Evolutionary conservation across 495 filamentous ascomycete genomes (phyloP).

Genomic region (Aspergillus hancockii): DNA sequence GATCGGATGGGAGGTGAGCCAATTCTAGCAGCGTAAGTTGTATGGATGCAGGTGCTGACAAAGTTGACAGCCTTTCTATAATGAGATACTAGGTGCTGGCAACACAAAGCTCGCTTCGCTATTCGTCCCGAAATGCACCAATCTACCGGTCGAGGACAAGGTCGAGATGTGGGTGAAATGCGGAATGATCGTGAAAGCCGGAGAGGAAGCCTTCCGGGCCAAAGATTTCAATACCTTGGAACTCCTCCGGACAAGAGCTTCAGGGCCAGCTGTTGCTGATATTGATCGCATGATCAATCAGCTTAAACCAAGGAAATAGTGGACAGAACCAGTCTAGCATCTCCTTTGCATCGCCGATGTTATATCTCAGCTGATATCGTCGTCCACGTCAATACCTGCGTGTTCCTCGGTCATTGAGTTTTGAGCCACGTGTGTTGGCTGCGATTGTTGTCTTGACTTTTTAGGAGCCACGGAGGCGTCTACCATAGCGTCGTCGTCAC

Average conservation of each 20-base stretch:
- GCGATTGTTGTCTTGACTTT: conserved; percentile 20
- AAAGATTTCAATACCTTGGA: conserved; percentile 74
- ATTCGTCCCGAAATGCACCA: conserved; percentile 87
- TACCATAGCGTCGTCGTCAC: conserved; percentile 35
- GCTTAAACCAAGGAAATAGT: conserved; percentile 50
- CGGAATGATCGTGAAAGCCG: conserved; percentile 85
- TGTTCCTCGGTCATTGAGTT: conserved; percentile 24
- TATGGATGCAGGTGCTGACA: conserved; percentile 26
- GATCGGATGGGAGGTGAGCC: conserved; percentile 92
- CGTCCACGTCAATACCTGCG: conserved; percentile 36
- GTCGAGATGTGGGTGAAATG: conserved; percentile 97
- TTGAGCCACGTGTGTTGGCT: conserved; percentile 13
- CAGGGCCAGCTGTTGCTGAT: conserved; percentile 54
- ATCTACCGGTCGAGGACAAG: conserved; percentile 60
- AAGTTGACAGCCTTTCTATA: conserved; percentile 76
- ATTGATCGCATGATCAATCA: conserved; percentile 64
- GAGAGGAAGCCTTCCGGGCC: conserved; percentile 81
- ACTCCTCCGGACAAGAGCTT: conserved; percentile 56
- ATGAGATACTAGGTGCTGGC: conserved; percentile 82
- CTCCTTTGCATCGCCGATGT: conserved; percentile 9
- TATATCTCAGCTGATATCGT: conserved; percentile 46
- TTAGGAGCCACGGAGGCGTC: conserved; percentile 28
- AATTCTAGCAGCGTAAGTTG: conserved; percentile 4
- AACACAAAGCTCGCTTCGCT: conserved; percentile 81
- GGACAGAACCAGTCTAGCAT: conserved; percentile 14